Base-by-base conservation (phyloP, 805 yeast genomes). In the Starmerella vitae region DNA sequence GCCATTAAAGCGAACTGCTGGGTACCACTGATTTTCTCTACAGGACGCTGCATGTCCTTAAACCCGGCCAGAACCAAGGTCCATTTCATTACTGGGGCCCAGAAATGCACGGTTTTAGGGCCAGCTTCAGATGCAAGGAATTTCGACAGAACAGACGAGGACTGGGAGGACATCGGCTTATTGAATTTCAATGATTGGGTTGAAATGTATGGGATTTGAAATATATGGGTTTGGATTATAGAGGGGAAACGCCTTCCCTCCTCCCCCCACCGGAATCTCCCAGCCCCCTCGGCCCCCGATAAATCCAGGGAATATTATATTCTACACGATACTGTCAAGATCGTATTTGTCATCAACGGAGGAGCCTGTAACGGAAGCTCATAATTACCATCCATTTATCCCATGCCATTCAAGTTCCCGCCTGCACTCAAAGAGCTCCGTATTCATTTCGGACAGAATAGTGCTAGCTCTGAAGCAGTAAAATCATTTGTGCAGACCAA, bases 41-140 rank as follows among this genome's bases (percentile, higher is more conserved):
- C 94, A 1, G 98, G 97, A 64, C 97, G 77, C 47, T 72, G 68
- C 46, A 79, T 65, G 61, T 88, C 98, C 55, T 70, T 77, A 46
- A 83, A 67, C 42, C 98, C 97, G 13, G 98, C 98, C 51, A 84
- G 52, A 21, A 91, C 97, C 45, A 88, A 68, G 13, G 81, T 69
- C 98, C 98, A 88, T 65, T 78, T 52, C 45, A 55, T 50, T 36
- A 54, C 50, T 18, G 57, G 54, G 26, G 73, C 93, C 98, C 98
- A 88, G 63, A 88, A 88, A 58, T 88, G 98, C 41, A 91, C 86
- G n/a, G 98, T 88, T 58, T 65, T 76, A 30, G 98, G 98, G 24
- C 98, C 98, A 15, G 98, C 83, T 58, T 80, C 93, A 14, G 94
- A 77, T 52, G 76, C 72, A 57, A 83, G 58, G 56, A 77, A 84